These are phyloP conservation scores for Pseudognaphalium luteoalbum DNA, from an alignment of 129 eudicot genomes.

Conservation along the genomic window DNA sequence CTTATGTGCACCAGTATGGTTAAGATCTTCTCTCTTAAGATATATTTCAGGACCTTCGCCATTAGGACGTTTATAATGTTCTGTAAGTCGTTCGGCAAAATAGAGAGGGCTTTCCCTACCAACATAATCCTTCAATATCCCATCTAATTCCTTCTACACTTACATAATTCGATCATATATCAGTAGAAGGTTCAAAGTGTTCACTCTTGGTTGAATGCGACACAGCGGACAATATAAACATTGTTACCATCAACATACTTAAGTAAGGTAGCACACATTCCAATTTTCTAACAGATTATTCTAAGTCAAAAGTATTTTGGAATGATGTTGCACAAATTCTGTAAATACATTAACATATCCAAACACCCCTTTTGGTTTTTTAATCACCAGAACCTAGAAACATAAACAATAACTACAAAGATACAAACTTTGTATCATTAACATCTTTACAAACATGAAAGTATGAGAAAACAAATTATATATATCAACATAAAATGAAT, in stretches of 20 bases:
- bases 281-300: too few species aligned
- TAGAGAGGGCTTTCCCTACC: conserved; percentile 91
- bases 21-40: conserved; percentile 89
- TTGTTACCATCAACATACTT: too few species aligned
- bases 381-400: neutral
- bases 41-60: conserved; percentile 86
- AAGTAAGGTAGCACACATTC: too few species aligned
- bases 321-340: neutral
- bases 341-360: neutral
- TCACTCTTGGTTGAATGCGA: too few species aligned
- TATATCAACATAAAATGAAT: too few species aligned
- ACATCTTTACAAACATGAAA: neutral
- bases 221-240: too few species aligned
- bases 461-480: neutral
- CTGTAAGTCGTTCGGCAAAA: conserved; percentile 85
- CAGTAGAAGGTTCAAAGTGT: too few species aligned
- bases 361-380: neutral
- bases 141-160: conserved; percentile 77
- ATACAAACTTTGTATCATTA: neutral
- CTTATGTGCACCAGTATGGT: conserved; percentile 91
- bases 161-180: neutral
- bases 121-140: conserved; percentile 77
- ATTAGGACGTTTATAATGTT: conserved; percentile 71
- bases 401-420: neutral
- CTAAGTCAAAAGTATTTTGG: too few species aligned